Evolutionary conservation across 106 monocot species (phyloP).

Genomic region (Hemerocallis citrina): DNA sequence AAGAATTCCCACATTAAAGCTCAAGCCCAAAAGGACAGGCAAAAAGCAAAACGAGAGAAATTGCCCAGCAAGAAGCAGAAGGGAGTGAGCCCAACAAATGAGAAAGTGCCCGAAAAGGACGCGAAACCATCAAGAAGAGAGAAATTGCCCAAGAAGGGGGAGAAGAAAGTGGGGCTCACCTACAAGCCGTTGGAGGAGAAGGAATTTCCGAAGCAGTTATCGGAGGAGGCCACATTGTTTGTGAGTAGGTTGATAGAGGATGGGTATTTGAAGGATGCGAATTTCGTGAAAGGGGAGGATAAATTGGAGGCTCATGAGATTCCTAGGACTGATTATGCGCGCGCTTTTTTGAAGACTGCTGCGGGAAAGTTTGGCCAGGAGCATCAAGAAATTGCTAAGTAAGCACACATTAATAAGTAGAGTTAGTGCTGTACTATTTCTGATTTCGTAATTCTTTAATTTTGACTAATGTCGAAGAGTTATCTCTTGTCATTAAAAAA

Average conservation of each 20-base stretch:
- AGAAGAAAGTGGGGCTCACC: neutral
- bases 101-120: neutral
- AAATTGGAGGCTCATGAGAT: conserved; percentile 10
- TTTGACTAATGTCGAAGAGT: neutral
- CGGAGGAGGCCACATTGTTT: conserved; percentile 27
- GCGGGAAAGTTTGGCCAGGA: conserved; percentile 47
- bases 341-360: conserved; percentile 28
- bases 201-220: conserved; percentile 22
- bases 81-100: conserved; percentile 1
- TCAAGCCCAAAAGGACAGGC: no score
- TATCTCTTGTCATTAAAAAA: neutral
- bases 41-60: no score
- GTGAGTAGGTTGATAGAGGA: conserved; percentile 36
- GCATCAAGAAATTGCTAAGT: conserved; percentile 74
- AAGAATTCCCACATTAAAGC: neutral
- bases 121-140: neutral
- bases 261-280: conserved; percentile 32
- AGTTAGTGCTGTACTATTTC: neutral
- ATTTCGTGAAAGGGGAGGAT: conserved; percentile 2
- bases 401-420: conserved; percentile 5
- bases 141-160: conserved; percentile 4
- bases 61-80: no score
- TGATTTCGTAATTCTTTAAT: no score
- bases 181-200: conserved; percentile 37
- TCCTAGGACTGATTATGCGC: conserved; percentile 18